Base-by-base conservation (phyloP, 2,329 filamentous ascomycete genomes). In the Sporothrix euskadiensis region DNA sequence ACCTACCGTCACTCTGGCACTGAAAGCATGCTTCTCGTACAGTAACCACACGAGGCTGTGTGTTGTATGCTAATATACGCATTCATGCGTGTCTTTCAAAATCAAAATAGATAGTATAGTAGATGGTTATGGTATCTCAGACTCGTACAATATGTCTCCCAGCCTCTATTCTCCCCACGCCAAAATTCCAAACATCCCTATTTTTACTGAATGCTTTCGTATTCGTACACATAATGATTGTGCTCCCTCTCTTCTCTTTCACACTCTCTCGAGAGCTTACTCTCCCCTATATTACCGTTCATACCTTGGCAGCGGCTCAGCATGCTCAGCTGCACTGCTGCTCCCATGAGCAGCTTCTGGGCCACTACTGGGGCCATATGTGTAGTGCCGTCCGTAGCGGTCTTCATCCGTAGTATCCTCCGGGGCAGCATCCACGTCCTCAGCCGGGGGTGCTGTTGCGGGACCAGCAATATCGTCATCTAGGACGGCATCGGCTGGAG, bases 261-360 rank as follows among this genome's bases (percentile, higher is more conserved):
- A 16, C n/a, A 12, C 16, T 63, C 6, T n/a, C 35, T 35, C 57
- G 22, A 41, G 9, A 41, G 22, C 4, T 4, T 19, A 4, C 52
- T 9, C 57, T 63, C 32, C 22, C n/a, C 5, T 7, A 12, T 14
- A 10, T 66, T 41, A 80, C 70, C 79, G 71, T 69, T 80, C 79
- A 76, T 81, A 81, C 63, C 75, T 76, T 3, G 80, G 80, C 49
- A 81, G 72, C 44, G 78, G 77, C 74, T 81, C 80, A 12, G 69
- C 70, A 16, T 70, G 70, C 35, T 44, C 73, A n/a, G 19, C 39
- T 16, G 73, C 54, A 35, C 26, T 47, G n/a, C 47, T 70, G 19
- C 54, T 71, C 30, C 39, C 63, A n/a, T 69, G 30, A 52, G 72
- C 74, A 0, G 73, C 47, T 9, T 72, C 76, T 3, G 70, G 32